Evolutionary conservation across 148 eudicot species (phyloP), one percentile per base, ranked within the genome.

Genomic region (Rhododendron simsii): DNA sequence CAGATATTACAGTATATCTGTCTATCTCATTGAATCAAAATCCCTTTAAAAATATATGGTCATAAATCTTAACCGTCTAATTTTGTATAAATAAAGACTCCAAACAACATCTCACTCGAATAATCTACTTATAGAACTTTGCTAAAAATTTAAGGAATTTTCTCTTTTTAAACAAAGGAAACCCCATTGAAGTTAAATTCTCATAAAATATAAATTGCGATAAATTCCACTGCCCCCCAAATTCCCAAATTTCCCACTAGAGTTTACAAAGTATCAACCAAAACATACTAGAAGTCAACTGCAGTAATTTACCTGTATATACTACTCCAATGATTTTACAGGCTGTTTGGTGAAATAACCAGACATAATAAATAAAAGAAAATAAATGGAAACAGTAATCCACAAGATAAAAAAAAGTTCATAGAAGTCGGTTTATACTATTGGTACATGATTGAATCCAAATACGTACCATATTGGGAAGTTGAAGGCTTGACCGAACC

Each of bases 401-500:
- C 35, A 73, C 2, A 33, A 76, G 48, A 76, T 30, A 8, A 7
- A 76, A 7, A 76, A 41, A 76, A 18, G 47, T 8, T 16, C 5
- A 39, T 35, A 2, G 0, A 30, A 18, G 44, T 35, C 18, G n/a
- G 30, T 20, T 44, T 44, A 78, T 8, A 11, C 23, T 44, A 37
- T 23, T 10, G 83, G 67, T 21, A 55, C 21, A 50, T 28, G 44
- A 51, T 15, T 15, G 44, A 51, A 78, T 9, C 50, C 7, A 80
- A 4, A 28, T 4, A 30, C 30, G 30, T 30, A 59, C 65, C 26
- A 26, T 28, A 50, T 69, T n/a, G 33, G 57, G 48, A 83, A 33
- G 84, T 65, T 83, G 75, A 63, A 65, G 55, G 84, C 37, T 83
- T 61, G 84, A 83, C 84, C 71, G 2, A 16, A 37, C 44, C 35